Evolutionary conservation across 108 stramenopile genomes (phyloP).

Genomic region (Schizochytrium sp.): DNA sequence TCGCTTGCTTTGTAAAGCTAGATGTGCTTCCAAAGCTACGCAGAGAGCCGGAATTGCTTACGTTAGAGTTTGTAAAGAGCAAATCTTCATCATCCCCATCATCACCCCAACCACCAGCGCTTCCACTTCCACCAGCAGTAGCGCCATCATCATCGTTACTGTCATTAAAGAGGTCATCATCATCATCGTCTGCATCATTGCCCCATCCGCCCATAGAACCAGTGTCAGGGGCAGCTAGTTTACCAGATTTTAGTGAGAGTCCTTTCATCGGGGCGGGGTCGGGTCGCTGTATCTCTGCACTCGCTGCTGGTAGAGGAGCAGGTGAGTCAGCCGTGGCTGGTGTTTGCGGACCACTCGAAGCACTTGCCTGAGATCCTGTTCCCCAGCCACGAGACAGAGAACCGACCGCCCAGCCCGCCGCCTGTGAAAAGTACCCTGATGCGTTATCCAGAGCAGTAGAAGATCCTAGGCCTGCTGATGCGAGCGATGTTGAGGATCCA

Average conservation of each 20-base stretch:
- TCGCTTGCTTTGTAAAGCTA: neutral
- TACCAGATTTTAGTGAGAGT: constrained; percentile 28
- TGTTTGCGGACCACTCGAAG: neutral
- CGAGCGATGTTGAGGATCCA: neutral
- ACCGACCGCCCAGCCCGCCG: constrained; percentile 47
- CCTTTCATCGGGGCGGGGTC: neutral
- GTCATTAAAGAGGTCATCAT: constrained; percentile 3
- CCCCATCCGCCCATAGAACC: neutral
- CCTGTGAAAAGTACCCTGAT: constrained; percentile 44
- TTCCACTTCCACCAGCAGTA: neutral
- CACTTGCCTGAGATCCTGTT: neutral
- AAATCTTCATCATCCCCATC: constrained; percentile 11
- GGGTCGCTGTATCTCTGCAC: neutral
- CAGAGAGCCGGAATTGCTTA: too few species aligned
- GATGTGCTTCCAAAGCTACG: neutral
- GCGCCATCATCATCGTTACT: neutral
- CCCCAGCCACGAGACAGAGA: neutral
- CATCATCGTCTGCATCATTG: neutral
- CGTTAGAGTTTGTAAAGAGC: neutral
- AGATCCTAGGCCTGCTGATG: neutral
- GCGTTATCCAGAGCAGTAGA: neutral
- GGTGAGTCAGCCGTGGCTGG: neutral
- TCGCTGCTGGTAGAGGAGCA: neutral
- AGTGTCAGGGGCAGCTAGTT: neutral
- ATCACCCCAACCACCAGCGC: neutral